Evolutionary conservation across 768 basidiomycete genomes (phyloP), one percentile per base, ranked within the genome.

Genomic region (Ephemerocybe angulata): DNA sequence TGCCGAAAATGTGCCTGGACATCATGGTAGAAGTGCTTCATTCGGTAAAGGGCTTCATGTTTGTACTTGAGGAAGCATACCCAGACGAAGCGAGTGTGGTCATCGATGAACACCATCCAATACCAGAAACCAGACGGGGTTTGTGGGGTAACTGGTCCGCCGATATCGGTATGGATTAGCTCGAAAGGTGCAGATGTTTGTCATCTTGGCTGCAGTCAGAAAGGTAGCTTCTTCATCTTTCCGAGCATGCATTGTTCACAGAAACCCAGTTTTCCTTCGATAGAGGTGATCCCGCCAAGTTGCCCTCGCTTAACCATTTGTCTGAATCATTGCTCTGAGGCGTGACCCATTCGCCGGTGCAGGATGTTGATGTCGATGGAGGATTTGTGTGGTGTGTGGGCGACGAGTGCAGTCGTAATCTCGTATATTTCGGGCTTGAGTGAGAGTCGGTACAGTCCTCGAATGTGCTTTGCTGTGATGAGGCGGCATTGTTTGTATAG

Each of bases 61-160:
- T 61, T 61, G 42, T 50, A 12, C 47, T 33, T 47, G 50, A 61
- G 50, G 42, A 61, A 58, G 35, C 52, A 58, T 1, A 65, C 35
- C 53, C 56, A 57, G 17, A 35, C 46, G 43, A 51, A 35, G 33
- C 33, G 33, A 8, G 33, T 35, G 17, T 35, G 33, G 33, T 35
- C 33, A 17, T 35, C 33, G 17, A 35, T 35, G 33, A 35, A 35
- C 8, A 35, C 33, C 8, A 8, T 8, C 33, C 33, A 35, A 17
- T 35, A 35, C 8, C 33, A 17, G 33, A 35, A 35, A 17, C 33
- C 33, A 8, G 8, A 8, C 17, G 33, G 33, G 33, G 33, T 35
- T 35, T 15, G 4, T 7, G 60, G 56, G n/a, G 47, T 58, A 22
- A 60, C 48, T 12, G 60, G 60, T 11, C 56, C 53, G 5, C 53